Conservation (phyloP, 176 grass and related monocot genomes). For the Ananas comosus region DNA sequence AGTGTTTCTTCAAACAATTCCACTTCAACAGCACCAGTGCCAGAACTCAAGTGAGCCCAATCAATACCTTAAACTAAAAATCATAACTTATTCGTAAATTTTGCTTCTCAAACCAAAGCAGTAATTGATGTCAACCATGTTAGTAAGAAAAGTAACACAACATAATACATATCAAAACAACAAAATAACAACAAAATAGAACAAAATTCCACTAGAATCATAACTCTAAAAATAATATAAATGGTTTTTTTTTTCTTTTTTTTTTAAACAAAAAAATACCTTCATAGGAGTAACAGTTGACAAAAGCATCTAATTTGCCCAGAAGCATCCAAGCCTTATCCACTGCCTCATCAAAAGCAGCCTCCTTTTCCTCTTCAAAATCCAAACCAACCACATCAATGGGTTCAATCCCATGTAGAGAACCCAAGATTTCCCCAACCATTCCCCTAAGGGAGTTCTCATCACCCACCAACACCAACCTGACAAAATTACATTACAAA, state of each 20-base stretch:
- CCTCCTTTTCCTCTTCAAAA: slow-evolving; percentile 47
- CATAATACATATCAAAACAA: too few species aligned
- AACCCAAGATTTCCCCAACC: slow-evolving; percentile 21
- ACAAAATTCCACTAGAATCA: not conserved
- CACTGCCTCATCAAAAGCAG: slow-evolving; percentile 44
- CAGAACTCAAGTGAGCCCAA: too few species aligned
- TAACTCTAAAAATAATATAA: not conserved
- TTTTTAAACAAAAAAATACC: slow-evolving; percentile 23
- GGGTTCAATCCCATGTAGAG: not conserved
- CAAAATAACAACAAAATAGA: not conserved
- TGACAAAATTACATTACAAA: slow-evolving; percentile 1
- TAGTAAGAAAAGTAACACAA: too few species aligned
- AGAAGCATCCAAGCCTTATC: slow-evolving; percentile 47
- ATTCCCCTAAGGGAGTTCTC: slow-evolving; percentile 31
- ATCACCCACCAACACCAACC: slow-evolving; percentile 66
- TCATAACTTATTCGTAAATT: too few species aligned
- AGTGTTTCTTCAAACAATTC: too few species aligned
- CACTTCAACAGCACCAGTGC: too few species aligned
- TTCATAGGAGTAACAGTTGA: slow-evolving; percentile 66
- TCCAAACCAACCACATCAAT: slow-evolving; percentile 48
- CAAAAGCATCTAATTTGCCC: slow-evolving; percentile 49
- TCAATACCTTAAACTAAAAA: too few species aligned
- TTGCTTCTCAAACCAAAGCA: too few species aligned
- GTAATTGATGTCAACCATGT: too few species aligned
- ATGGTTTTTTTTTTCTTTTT: not conserved